Evolutionary conservation across 306 rosid genomes (phyloP).

Genomic region (Cicer yamashitae): DNA sequence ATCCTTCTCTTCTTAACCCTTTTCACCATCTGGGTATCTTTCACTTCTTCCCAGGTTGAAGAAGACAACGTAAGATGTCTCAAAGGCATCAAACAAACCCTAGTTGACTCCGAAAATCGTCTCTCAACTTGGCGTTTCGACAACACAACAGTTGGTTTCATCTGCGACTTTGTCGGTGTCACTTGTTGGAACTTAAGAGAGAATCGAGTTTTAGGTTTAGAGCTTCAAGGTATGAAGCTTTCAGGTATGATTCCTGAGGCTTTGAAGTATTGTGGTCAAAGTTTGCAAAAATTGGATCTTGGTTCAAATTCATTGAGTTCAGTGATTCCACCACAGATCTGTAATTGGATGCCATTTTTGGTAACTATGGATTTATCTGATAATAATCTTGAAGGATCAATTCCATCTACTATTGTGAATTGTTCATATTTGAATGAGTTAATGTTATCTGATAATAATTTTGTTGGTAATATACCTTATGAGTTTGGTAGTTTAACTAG

Average conservation of each 20-base stretch:
- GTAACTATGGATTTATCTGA: conserved; percentile 67
- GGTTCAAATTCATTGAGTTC: conserved; percentile 55
- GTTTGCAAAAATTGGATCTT: conserved; percentile 70
- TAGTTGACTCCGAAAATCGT: conserved; percentile 46
- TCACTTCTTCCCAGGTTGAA: conserved; percentile 42
- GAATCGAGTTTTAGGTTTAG: conserved; percentile 65
- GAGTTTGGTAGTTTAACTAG: conserved; percentile 61
- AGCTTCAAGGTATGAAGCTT: conserved; percentile 58
- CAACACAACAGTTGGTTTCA: conserved; percentile 63
- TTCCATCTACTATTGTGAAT: conserved; percentile 59
- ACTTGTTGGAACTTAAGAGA: conserved; percentile 80
- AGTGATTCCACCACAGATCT: conserved; percentile 69
- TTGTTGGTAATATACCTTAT: conserved; percentile 72
- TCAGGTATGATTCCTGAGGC: conserved; percentile 65
- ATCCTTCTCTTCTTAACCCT: conserved; percentile 24
- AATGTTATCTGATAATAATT: conserved; percentile 57
- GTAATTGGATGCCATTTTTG: conserved; percentile 75
- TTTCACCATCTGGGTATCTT: conserved; percentile 26
- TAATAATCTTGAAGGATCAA: conserved; percentile 61
- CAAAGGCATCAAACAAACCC: conserved; percentile 49
- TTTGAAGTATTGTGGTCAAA: conserved; percentile 65
- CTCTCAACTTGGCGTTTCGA: conserved; percentile 63
- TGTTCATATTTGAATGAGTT: conserved; percentile 71
- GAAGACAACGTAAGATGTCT: conserved; percentile 75
- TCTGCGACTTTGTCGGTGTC: conserved; percentile 73